These are phyloP conservation scores for Xerocomus minutiporus DNA, from an alignment of 1,284 basidiomycete species.

Conservation along the genomic window DNA sequence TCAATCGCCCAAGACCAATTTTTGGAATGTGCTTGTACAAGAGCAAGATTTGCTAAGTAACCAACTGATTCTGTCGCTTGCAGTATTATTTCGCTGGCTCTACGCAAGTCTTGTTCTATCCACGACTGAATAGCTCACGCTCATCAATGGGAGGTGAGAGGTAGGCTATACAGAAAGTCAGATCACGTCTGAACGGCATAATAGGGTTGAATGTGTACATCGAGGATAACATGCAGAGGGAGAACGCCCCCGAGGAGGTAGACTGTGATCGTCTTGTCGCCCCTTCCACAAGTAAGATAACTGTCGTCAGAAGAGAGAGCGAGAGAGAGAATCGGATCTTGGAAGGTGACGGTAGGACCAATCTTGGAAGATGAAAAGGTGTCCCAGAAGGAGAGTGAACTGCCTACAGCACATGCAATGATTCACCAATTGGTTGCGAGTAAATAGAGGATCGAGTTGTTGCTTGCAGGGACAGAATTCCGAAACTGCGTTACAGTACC, in stretches of 20 bases:
- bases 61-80: neutral
- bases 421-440: neutral
- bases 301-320: constrained; percentile 4
- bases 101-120: neutral
- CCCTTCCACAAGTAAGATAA: constrained; percentile 8
- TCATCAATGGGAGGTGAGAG: constrained; percentile 8
- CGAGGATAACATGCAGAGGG: neutral
- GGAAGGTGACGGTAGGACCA: constrained; percentile 2
- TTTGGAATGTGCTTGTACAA: neutral
- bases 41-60: neutral
- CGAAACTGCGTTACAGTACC: no score
- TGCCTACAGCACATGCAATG: neutral
- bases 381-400: constrained; percentile 12
- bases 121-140: neutral
- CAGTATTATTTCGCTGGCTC: neutral
- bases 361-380: neutral
- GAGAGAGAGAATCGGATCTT: constrained; percentile 1
- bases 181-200: neutral
- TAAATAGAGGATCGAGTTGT: neutral
- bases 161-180: neutral
- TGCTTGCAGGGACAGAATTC: no score
- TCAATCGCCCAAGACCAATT: neutral
- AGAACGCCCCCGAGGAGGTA: constrained; percentile 6
- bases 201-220: neutral
- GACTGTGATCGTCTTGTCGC: constrained; percentile 4